These are phyloP conservation scores for Taphrina wiesneri DNA, from an alignment of 1,139 yeast species.

Conservation along the genomic window DNA sequence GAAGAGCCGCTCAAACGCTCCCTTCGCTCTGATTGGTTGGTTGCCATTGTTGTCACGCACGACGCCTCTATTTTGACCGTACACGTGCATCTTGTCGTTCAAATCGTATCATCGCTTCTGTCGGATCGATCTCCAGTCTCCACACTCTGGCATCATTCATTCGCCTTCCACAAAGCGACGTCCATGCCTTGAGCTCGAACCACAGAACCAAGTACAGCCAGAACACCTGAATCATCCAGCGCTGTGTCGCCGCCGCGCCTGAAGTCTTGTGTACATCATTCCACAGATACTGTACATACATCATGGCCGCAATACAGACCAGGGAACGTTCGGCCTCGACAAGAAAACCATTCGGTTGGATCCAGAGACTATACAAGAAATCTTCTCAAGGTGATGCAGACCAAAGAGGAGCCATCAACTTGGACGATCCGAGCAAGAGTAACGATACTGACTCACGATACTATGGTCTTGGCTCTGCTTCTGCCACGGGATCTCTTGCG, in stretches of 20 bases:
- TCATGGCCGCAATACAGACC: constrained; percentile 11
- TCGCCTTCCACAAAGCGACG: too few species aligned
- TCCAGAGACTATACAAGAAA: constrained; percentile 9
- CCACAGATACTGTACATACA: neutral
- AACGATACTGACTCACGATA: neutral
- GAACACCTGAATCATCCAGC: neutral
- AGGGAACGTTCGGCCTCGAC: constrained; percentile 8
- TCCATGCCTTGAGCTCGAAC: too few species aligned
- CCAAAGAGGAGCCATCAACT: neutral
- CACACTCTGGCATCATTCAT: too few species aligned
- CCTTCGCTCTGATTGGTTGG: neutral
- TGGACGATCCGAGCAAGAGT: neutral
- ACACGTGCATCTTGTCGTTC: neutral
- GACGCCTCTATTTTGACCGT: neutral
- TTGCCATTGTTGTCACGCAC: neutral
- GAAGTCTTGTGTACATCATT: neutral
- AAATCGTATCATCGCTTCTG: neutral
- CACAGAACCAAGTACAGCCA: neutral
- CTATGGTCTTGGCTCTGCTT: neutral
- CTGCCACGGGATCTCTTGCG: neutral
- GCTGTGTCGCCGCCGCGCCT: neutral
- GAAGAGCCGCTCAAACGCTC: neutral
- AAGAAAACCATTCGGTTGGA: constrained; percentile 29
- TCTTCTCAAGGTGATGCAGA: neutral
- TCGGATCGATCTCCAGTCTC: neutral